Conservation (phyloP, 495 filamentous ascomycete genomes). For the Penicillium parvum region DNA sequence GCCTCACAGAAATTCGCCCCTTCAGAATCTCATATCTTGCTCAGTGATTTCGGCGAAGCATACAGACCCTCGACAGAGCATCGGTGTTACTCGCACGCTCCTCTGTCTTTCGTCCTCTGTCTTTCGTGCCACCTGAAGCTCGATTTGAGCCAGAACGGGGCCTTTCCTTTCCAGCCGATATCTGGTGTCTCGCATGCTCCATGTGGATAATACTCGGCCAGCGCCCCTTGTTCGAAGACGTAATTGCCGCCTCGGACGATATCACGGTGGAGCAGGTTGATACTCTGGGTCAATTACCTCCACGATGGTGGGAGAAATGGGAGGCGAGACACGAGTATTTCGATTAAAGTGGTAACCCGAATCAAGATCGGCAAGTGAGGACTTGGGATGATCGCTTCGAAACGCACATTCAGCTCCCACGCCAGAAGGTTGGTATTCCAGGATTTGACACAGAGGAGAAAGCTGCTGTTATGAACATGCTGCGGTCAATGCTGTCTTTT, state of each 20-base stretch:
- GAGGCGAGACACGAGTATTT: conserved; percentile 12
- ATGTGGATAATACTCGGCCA: conserved; percentile 28
- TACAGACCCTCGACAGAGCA: conserved; percentile 17
- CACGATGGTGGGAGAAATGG: conserved; percentile 23
- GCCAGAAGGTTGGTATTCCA: conserved; percentile 13
- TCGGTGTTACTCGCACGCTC: conserved; percentile 19
- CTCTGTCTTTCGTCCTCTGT: conserved; percentile 10
- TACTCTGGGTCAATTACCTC: conserved; percentile 15
- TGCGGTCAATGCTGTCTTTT: conserved; percentile 39
- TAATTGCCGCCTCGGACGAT: conserved; percentile 19
- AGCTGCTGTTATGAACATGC: conserved; percentile 30
- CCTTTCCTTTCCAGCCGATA: conserved; percentile 31
- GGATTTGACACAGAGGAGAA: conserved; percentile 23
- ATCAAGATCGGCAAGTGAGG: conserved; percentile 5
- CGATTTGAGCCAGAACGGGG: conserved; percentile 20
- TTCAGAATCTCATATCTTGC: conserved; percentile 18
- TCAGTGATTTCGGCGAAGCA: conserved; percentile 35
- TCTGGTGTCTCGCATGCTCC: conserved; percentile 33
- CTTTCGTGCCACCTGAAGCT: conserved; percentile 18
- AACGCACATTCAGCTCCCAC: conserved; percentile 20
- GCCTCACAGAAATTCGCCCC: conserved; percentile 13
- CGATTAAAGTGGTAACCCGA: conserved; percentile 12
- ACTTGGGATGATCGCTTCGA: conserved; percentile 27
- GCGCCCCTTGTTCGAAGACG: conserved; percentile 12
- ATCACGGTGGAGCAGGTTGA: conserved; percentile 25